Conservation (phyloP, 176 grass and related monocot species). For the Eremochloa ophiuroides region DNA sequence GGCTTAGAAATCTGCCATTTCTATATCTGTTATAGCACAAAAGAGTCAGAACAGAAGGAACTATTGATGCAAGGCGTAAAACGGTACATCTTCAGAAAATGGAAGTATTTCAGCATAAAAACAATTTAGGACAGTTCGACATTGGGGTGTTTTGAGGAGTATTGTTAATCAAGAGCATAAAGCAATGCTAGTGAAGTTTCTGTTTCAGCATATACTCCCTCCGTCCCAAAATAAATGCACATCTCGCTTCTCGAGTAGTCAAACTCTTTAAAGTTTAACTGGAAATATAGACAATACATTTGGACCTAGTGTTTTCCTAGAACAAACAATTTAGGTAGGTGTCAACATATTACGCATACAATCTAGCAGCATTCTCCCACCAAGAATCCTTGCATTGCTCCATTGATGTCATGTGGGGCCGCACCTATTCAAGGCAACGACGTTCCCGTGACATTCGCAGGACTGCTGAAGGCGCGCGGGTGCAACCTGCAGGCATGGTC, state of each 20-base stretch:
- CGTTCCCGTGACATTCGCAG: too few relatives aligned
- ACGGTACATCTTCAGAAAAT: not conserved
- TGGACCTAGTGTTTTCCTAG: not conserved
- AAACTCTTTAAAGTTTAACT: not conserved
- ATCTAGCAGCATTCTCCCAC: not conserved
- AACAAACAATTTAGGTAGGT: not conserved
- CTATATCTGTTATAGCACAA: constrained; percentile 49
- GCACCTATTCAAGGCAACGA: too few relatives aligned
- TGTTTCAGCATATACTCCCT: not conserved
- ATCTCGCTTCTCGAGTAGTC: not conserved
- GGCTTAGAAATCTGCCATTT: constrained; percentile 50
- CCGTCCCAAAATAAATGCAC: not conserved
- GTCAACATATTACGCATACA: not conserved
- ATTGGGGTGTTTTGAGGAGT: not conserved
- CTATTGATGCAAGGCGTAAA: not conserved
- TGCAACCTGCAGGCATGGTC: too few relatives aligned
- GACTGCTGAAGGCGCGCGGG: too few relatives aligned
- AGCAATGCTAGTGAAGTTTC: not conserved
- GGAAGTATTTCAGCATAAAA: not conserved
- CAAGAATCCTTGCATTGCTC: not conserved
- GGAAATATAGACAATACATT: not conserved
- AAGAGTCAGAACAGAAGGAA: not conserved
- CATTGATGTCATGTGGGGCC: too few relatives aligned
- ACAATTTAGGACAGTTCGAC: not conserved
- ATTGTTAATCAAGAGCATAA: not conserved